Evolutionary conservation across 345 rosid species (phyloP), one percentile per base, ranked within the genome.

Genomic region (Clausena lansium): DNA sequence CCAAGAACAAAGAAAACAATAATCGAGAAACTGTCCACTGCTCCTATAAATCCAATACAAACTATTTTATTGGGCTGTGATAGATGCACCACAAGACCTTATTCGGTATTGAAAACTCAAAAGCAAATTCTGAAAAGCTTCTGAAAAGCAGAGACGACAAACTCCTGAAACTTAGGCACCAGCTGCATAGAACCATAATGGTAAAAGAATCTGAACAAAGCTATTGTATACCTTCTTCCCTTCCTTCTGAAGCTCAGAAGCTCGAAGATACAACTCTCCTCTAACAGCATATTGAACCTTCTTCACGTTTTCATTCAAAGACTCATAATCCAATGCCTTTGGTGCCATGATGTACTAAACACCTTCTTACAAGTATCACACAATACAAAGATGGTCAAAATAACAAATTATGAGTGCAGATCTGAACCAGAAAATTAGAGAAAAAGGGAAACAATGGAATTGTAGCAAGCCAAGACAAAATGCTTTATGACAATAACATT

Each of bases 231-330:
- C 99, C 99, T 88, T 96, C 85, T 94, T 96, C 83, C 97, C 99
- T 87, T 94, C 97, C 89, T 96, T 93, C 78, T 96, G 99, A 84
- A 96, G 99, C 94, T 92, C 95, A 79, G 98, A 91, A 78, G 99
- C 99, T 85, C 99, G 95, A 84, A 96, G 99, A 80, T 96, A 96
- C 82, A 96, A 79, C 88, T 96, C 97, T 6, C 99, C 99, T 86
- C 98, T 87, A 2, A 96, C 97, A 27, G 97, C 97, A 87, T 94
- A 91, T 83, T 96, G 97, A 77, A 91, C 92, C 87, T 94, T 89
- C 95, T 96, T 96, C 85, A 96, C 97, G 55, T 96, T 94, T 80
- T 92, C 95, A 70, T 96, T 96, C 84, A 96, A 75, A 7, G 81
- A 50, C 68, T 96, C 97, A 38, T 92, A 90, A 86, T 91, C 97